A percentile compares a stretch with the other conserved stretches of the same genome.
phyloP scores from a whole-genome alignment of 1,284 basidiomycete genomes.

The Limonomyces culmigenus region DNA sequence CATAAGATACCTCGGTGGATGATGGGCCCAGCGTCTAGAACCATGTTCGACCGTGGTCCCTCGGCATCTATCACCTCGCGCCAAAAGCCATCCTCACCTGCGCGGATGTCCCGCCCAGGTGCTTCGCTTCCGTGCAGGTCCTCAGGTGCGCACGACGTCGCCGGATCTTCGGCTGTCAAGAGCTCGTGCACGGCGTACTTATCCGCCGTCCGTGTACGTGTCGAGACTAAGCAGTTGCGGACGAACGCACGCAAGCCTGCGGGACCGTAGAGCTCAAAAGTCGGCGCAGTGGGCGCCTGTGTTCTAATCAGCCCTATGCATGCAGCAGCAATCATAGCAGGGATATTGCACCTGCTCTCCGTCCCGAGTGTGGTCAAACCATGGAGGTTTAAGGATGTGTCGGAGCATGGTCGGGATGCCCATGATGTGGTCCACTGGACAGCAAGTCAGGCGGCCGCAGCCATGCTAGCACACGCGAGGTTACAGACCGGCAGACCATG shows the following conservation, averaged over 20 bases:
- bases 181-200: constrained; percentile 76
- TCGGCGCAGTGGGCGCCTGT: constrained; percentile 17
- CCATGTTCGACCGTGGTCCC: constrained; percentile 24
- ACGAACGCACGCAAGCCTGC: constrained; percentile 69
- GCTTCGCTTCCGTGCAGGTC: constrained; percentile 51
- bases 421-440: constrained; percentile 73
- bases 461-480: background rate
- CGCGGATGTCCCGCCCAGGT: constrained; percentile 45
- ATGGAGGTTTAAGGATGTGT: constrained; percentile 33
- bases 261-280: constrained; percentile 72
- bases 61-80: constrained; percentile 23
- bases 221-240: constrained; percentile 56
- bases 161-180: constrained; percentile 30
- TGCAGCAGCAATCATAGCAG: no score
- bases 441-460: constrained; percentile 4
- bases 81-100: constrained; percentile 61
- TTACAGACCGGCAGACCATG: constrained; percentile 37
- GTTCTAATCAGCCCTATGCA: no score
- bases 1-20: constrained; percentile 72
- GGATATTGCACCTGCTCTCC: no score
- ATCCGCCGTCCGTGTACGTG: constrained; percentile 44
- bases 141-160: constrained; percentile 31
- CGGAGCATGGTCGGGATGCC: constrained; percentile 64
- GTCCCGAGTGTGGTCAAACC: constrained; percentile 1
- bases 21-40: constrained; percentile 67